A percentile compares a stretch with the other conserved stretches of the same genome.
Conservation (phyloP, 176 grass and related monocot species). For the Echinochloa phyllopogon region DNA sequence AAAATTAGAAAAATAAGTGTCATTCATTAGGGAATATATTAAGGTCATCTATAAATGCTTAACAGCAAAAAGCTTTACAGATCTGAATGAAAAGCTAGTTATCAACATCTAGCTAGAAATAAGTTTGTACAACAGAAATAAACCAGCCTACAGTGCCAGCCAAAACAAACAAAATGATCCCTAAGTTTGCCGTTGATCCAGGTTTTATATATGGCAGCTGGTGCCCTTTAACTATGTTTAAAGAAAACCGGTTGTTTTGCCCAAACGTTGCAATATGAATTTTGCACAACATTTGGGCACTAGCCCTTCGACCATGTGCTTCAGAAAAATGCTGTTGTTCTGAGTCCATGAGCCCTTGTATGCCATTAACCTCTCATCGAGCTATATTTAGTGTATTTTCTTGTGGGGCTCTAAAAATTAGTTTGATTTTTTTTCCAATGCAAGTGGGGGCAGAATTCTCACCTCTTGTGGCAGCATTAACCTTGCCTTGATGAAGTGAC, state of each 20-base stretch:
- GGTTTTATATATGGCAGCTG: background rate
- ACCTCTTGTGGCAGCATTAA: slow-evolving; percentile 66
- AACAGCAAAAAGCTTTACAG: slow-evolving; percentile 15
- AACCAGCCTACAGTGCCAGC: background rate
- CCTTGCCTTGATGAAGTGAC: slow-evolving; percentile 39
- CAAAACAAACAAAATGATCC: slow-evolving; percentile 17
- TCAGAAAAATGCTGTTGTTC: background rate
- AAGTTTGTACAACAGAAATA: slow-evolving; percentile 15
- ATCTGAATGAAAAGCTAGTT: background rate
- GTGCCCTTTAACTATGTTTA: background rate
- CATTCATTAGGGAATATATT: slow-evolving; percentile 24
- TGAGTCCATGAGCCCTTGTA: background rate
- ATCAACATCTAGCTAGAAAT: background rate
- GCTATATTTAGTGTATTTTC: background rate
- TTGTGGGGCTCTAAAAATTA: background rate
- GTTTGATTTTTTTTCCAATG: background rate
- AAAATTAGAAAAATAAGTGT: slow-evolving; percentile 19
- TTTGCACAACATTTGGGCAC: background rate
- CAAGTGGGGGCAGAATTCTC: slow-evolving; percentile 25
- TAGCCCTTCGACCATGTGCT: background rate
- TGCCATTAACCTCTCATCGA: background rate
- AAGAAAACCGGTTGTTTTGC: background rate
- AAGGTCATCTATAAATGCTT: background rate
- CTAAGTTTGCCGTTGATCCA: background rate
- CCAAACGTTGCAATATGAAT: background rate